Base-by-base conservation (phyloP, 1,284 basidiomycete genomes). In the Malassezia dermatis region DNA sequence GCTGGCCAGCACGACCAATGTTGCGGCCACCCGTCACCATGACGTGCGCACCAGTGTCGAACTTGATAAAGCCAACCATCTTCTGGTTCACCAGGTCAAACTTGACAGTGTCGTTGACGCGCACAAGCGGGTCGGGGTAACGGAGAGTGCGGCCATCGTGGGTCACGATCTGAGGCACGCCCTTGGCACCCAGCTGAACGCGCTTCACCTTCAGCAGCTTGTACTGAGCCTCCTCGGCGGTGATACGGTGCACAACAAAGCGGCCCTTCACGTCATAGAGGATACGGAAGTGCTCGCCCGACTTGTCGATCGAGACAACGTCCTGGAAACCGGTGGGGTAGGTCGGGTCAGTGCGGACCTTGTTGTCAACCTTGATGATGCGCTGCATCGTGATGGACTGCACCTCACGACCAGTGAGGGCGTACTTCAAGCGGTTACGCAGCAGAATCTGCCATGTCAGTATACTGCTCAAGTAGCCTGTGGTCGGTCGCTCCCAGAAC, bases 81-180 rank as follows among this genome's bases (percentile, higher is more conserved):
- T 96, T 96, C 80, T 84, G 83, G 78, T 89, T 85, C 76, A 88
- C 85, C 63, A 99, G 80, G 80, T 96, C 93, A 77, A 88, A 96
- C 79, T 90, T 94, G 78, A 98, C 83, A 50, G 91, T 90, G 80
- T 98, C 93, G 82, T 98, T 93, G 78, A 90, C 89, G 77, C 83
- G 85, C 83, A 99, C 90, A 69, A 79, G 76, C 44, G 94, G 93
- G 79, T 98, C 93, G 67, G 94, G 93, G 82, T 96, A 99, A 70
- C 93, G 93, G 80, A 99, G 94, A 66, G 93, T 99, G 76, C 93
- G 89, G 61, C 94, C 93, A 76, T 99, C 94, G 81, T 99, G 93
- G 71, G 93, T 96, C 79, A 96, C 88, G 69, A 99, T 81, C 81
- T 91, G 85, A 55, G 93, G 94, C 52, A 98, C 91, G 75, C 90